Percentiles rank a stretch among this genome's conserved stretches.
Conservation (phyloP, 257 asterid genomes). For the Solanum pimpinellifolium region DNA sequence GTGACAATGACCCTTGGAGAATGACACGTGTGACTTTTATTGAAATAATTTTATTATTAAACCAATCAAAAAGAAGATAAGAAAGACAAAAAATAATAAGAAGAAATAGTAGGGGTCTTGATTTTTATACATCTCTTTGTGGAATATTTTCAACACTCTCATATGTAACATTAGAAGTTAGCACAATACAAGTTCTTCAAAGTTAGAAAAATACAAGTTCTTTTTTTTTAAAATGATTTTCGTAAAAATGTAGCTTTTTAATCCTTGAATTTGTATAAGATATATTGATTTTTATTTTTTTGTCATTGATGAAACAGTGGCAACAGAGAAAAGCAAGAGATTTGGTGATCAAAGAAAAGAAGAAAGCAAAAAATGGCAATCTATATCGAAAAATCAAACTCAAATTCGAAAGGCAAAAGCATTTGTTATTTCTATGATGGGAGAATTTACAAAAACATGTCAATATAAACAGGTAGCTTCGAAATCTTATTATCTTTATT, state of each 20-base stretch:
- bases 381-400: constrained; percentile 31
- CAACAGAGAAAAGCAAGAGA: constrained; percentile 22
- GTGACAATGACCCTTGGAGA: not conserved
- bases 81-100: not conserved
- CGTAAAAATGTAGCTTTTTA: not conserved
- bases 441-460: constrained; percentile 49
- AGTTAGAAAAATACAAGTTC: not conserved
- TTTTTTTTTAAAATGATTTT: not conserved
- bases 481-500: not conserved
- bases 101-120: not conserved
- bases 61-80: not conserved
- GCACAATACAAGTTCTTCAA: not conserved
- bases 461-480: constrained; percentile 37
- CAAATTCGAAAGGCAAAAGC: constrained; percentile 65
- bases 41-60: not conserved
- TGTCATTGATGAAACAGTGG: constrained; percentile 12
- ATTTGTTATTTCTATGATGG: constrained; percentile 51
- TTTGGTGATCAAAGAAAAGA: constrained; percentile 19
- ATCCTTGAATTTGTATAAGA: not conserved
- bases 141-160: not conserved
- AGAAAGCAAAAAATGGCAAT: constrained; percentile 26
- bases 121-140: not conserved
- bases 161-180: not conserved
- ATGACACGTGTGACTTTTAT: not conserved
- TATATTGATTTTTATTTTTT: not conserved